Conservation (phyloP, 768 basidiomycete genomes). For the Naganishia randhawae region DNA sequence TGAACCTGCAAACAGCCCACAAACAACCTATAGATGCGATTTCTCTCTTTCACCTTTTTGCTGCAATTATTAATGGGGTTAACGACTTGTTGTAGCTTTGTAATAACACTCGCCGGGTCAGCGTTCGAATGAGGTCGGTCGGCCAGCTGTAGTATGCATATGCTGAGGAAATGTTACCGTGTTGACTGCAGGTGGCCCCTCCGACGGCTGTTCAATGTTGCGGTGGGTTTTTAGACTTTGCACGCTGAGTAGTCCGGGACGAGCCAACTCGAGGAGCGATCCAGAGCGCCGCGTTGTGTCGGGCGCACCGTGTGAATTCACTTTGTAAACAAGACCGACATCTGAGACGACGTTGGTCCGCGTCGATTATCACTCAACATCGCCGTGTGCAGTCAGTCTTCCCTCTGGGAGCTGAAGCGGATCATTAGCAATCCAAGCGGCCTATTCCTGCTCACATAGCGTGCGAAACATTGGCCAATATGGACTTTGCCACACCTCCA, state of each 20-base stretch:
- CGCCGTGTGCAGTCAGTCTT: neutral
- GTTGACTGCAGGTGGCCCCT: too few species aligned
- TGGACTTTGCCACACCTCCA: conserved; percentile 11
- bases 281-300: too few species aligned
- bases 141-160: too few species aligned
- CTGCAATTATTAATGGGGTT: neutral
- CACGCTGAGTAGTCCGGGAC: too few species aligned
- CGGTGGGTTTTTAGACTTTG: too few species aligned
- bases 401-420: neutral
- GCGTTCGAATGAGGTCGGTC: too few species aligned
- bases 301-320: too few species aligned
- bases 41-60: conserved; percentile 2
- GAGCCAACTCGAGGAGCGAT: too few species aligned
- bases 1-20: neutral
- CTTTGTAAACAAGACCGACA: neutral
- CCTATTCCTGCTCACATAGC: neutral
- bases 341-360: neutral
- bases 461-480: neutral
- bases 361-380: conserved; percentile 2
- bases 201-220: too few species aligned
- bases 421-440: neutral
- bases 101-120: neutral
- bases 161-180: too few species aligned
- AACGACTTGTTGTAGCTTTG: neutral
- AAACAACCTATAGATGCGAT: conserved; percentile 3